These are phyloP conservation scores for Singerocomus rubriflavus DNA, from an alignment of 1,284 basidiomycete species.

Conservation along the genomic window DNA sequence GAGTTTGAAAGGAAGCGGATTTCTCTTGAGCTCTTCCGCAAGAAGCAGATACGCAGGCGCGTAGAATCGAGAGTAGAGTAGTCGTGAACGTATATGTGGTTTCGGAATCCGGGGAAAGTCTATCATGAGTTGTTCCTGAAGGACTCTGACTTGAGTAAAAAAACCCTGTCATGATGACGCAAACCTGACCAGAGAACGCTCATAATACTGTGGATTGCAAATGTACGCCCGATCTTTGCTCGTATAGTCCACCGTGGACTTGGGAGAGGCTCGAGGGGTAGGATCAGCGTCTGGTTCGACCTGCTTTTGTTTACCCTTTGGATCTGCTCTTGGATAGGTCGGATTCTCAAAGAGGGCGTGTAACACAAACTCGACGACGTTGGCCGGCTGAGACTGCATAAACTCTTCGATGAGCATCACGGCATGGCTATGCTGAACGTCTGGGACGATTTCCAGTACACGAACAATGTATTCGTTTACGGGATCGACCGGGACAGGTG, in stretches of 20 bases:
- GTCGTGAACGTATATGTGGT: constrained; percentile 43
- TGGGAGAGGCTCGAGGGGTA: constrained; percentile 14
- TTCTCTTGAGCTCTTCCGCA: constrained; percentile 33
- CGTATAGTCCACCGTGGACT: constrained; percentile 47
- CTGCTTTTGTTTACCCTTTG: constrained; percentile 53
- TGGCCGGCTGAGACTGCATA: constrained; percentile 29
- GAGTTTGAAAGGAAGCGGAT: constrained; percentile 39
- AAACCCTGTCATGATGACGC: not conserved
- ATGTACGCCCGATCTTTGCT: constrained; percentile 40
- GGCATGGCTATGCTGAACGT: constrained; percentile 55
- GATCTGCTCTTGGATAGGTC: constrained; percentile 56
- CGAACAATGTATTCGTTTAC: constrained; percentile 36
- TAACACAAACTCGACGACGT: constrained; percentile 52
- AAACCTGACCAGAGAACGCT: constrained; percentile 48
- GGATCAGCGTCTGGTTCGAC: constrained; percentile 27
- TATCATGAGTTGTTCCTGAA: constrained; percentile 48
- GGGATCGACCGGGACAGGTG: constrained; percentile 9
- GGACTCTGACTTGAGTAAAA: not conserved
- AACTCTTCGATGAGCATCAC: constrained; percentile 44
- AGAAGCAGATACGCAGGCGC: constrained; percentile 56
- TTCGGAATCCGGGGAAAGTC: constrained; percentile 61
- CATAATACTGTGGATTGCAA: constrained; percentile 44
- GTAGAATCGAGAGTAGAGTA: constrained; percentile 49
- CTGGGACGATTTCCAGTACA: constrained; percentile 65
- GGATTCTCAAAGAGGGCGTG: constrained; percentile 60